Percentiles rank a stretch among this genome's conserved stretches.
These are phyloP conservation scores for Boletellus sp. DNA, from an alignment of 1,284 basidiomycete species.

Conservation along the genomic window DNA sequence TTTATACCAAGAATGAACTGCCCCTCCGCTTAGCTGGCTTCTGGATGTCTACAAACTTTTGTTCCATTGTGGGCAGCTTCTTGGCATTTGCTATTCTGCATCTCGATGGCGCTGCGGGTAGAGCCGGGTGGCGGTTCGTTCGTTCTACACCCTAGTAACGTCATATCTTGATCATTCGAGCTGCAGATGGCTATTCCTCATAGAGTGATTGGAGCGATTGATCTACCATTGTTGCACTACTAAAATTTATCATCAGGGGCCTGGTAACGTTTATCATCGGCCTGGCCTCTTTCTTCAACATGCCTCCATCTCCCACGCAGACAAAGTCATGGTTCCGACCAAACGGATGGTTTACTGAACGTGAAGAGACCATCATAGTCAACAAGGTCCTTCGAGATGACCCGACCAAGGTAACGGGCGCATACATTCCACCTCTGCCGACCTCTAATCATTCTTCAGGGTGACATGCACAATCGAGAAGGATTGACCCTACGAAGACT, in stretches of 20 bases:
- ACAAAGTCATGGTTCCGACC: conserved; percentile 64
- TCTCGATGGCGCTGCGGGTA: conserved; percentile 53
- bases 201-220: conserved; percentile 11
- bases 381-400: conserved; percentile 63
- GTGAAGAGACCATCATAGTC: conserved; percentile 53
- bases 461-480: conserved; percentile 77
- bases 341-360: conserved; percentile 66
- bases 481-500: conserved; percentile 53
- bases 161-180: too few relatives aligned
- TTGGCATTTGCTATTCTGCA: conserved; percentile 60
- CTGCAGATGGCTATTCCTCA: conserved; percentile 18
- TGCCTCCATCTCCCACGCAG: conserved; percentile 67
- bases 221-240: conserved; percentile 8
- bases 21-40: conserved; percentile 65
- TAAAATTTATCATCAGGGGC: conserved; percentile 32
- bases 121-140: conserved; percentile 54
- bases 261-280: conserved; percentile 53
- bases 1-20: conserved; percentile 64
- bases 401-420: conserved; percentile 48
- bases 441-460: conserved; percentile 24
- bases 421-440: too few relatives aligned
- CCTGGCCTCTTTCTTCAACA: conserved; percentile 58
- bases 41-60: conserved; percentile 54
- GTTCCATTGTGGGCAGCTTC: conserved; percentile 53
- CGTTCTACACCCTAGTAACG: too few relatives aligned